Base-by-base conservation (phyloP, 2,329 filamentous ascomycete genomes). In the Pseudopyricularia javanii region DNA sequence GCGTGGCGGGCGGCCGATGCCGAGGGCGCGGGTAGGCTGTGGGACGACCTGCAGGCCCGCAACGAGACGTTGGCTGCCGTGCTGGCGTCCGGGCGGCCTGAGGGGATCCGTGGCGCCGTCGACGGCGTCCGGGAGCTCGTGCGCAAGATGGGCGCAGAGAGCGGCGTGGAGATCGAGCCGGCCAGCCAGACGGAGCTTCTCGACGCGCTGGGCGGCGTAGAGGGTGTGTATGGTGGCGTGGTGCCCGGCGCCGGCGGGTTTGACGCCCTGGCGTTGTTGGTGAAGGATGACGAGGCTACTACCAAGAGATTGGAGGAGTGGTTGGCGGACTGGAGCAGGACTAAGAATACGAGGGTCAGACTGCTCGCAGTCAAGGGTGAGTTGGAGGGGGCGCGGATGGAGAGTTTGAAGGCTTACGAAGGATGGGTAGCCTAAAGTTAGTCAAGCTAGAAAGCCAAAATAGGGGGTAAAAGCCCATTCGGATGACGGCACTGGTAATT, bases 191-290 rank as follows among this genome's bases (percentile, higher is more conserved):
- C 89, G 2, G 79, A 80, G 62, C 73, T 98, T 55, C 71, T 98
- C 34, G 86, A 98, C 68, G 86, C 82, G 9, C 75, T 91, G 54
- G 78, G 70, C n/a, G n/a, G 47, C 22, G 70, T 96, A 1, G 76
- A 85, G 0, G 93, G 91, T 6, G 90, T 97, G 3, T 80, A 91
- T 58, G 91, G 90, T 1, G 93, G 91, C 0, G 89, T 97, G 0
- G 93, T 96, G 0, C 93, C 93, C 0, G 93, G 93, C 0, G 93
- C 93, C 0, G 93, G 93, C 9, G 93, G 93, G 0, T 96, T 87
- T 63, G 93, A 98, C 72, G 93, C 93, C 1, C 76, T 95, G 53
- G 86, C 85, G 1, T 66, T 98, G 55, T 67, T 98, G 55, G 80
- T 95, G 58, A 76, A 78, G 61, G 88, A 96, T 60, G 82, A 86